A percentile compares a stretch with the other conserved stretches of the same genome.
These are phyloP conservation scores for Withania somnifera DNA, from an alignment of 305 asterid species.

Conservation along the genomic window DNA sequence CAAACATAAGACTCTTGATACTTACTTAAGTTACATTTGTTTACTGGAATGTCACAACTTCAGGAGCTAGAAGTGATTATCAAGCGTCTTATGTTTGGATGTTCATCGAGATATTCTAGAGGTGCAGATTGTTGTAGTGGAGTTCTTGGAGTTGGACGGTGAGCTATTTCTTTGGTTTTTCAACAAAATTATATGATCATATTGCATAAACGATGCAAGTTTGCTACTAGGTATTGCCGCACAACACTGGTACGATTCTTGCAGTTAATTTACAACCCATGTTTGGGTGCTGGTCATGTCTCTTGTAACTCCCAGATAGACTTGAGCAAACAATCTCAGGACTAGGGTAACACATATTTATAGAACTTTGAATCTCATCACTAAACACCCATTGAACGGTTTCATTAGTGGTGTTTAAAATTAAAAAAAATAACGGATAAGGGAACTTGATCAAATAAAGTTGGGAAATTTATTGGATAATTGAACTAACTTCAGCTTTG, in stretches of 20 bases:
- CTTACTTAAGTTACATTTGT: no score
- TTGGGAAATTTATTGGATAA: not conserved
- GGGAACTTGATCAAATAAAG: not conserved
- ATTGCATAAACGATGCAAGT: not conserved
- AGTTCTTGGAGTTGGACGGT: no score
- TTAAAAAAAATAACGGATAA: not conserved
- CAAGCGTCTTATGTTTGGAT: no score
- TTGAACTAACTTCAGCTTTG: not conserved
- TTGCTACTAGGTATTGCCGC: not conserved
- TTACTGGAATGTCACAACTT: no score
- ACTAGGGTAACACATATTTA: not conserved
- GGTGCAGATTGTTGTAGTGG: no score
- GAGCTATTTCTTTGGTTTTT: no score
- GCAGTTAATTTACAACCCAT: not conserved
- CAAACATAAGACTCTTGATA: no score
- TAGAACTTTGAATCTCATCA: not conserved
- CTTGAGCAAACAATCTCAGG: not conserved
- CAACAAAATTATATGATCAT: no score
- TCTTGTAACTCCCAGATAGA: not conserved
- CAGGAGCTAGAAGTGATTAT: no score
- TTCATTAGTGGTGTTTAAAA: not conserved
- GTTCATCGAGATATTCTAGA: no score
- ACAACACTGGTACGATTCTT: not conserved
- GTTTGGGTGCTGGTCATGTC: not conserved
- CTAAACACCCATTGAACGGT: not conserved